A percentile compares a stretch with the other conserved stretches of the same genome.
Conservation (phyloP, 2,329 filamentous ascomycete species). For the Fonsecaea pedrosoi region DNA sequence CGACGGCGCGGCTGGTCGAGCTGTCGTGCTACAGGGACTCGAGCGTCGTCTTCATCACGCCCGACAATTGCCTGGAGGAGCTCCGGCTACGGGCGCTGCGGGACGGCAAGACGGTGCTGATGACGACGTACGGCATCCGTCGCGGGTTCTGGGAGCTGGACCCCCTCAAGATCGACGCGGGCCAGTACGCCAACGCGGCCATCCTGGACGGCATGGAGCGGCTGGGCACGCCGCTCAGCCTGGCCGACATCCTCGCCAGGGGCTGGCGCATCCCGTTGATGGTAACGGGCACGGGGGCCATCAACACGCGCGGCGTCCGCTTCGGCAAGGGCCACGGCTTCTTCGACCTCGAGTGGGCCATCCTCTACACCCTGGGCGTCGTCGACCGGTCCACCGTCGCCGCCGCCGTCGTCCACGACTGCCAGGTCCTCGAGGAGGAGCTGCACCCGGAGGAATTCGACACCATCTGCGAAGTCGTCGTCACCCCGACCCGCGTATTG, state of each 20-base stretch:
- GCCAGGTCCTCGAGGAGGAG: constrained; percentile 51
- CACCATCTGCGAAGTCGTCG: constrained; percentile 51
- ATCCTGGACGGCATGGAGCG: constrained; percentile 54
- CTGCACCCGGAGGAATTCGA: constrained; percentile 48
- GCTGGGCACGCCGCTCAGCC: constrained; percentile 44
- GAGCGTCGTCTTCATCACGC: constrained; percentile 49
- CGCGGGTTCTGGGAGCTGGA: constrained; percentile 53
- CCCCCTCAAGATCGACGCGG: constrained; percentile 43
- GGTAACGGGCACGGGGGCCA: constrained; percentile 50
- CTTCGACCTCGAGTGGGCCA: constrained; percentile 54
- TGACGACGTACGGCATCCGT: constrained; percentile 52
- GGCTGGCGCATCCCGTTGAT: constrained; percentile 46
- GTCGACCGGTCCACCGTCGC: constrained; percentile 42
- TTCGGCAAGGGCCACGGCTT: constrained; percentile 52
- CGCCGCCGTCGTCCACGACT: constrained; percentile 50
- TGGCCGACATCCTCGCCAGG: constrained; percentile 46
- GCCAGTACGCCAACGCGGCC: constrained; percentile 35
- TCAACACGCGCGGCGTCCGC: constrained; percentile 48
- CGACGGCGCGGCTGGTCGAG: constrained; percentile 43
- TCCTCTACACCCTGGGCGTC: constrained; percentile 47
- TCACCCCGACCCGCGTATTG: constrained; percentile 47
- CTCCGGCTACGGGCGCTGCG: constrained; percentile 48
- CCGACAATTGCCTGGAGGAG: constrained; percentile 54
- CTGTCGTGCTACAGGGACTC: constrained; percentile 46
- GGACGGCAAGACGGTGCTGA: constrained; percentile 52